Base-by-base conservation (phyloP, 768 basidiomycete genomes). In the Suillus placidus region DNA sequence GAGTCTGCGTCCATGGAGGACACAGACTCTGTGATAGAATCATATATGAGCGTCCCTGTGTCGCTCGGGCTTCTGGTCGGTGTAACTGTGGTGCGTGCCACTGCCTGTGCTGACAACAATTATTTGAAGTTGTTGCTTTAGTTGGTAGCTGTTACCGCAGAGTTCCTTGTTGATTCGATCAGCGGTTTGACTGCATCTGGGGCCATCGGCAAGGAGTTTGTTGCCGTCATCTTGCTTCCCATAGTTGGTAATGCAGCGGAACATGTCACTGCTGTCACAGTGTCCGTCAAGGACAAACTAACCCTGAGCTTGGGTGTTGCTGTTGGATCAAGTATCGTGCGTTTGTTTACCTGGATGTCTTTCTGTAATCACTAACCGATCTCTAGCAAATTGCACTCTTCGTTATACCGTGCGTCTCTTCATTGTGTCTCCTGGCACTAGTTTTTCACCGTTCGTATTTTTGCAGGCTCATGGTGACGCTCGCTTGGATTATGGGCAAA, bases 211-310 rank as follows among this genome's bases (percentile, higher is more conserved):
- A 85, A 87, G 66, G 92, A 92, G 74, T 99, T 95, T 73, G 89
- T 97, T 66, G 95, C 93, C 14, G 77, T 97, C 49, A 91, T 91
- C 69, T 81, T 99, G 16, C 84, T 99, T 9, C 97, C 97, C 7
- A 94, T 97, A 43, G 95, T 95, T 16, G 93, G 93, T 23, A 95
- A 94, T 73, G 91, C 93, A 7, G 94, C 92, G 63, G 95, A 97
- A 73, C 95, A 96, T 73, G 90, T 89, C 45, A 97, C 94, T 3
- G 95, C 95, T 16, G 93, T 97, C 34, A 90, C 91, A 1, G 95
- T 95, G 8, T 93, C 95, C 0, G 90, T 94, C 65, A 96, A 96
- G 77, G 87, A 90, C 76, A 94, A 96, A 75, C 80, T 97, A 26
- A 92, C 92, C 54, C 84, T 97, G 7, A 93, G 92, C 72, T 81